Percentiles rank a stretch among this genome's conserved stretches.
These are phyloP conservation scores for Starmerella potacharoeniae DNA, from an alignment of 805 yeast species.

Conservation along the genomic window DNA sequence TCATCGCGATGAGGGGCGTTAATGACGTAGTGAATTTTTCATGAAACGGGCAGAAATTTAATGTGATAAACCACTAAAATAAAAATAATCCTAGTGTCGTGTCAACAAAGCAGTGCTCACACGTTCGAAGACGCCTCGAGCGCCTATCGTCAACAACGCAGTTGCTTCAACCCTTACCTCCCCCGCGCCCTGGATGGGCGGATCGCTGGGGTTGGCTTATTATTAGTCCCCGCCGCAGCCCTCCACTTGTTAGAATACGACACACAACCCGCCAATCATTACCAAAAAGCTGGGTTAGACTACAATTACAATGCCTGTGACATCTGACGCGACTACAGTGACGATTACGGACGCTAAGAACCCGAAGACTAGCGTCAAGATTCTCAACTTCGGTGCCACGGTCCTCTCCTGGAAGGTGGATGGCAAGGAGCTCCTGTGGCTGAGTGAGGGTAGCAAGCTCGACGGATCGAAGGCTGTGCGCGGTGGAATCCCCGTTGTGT, in stretches of 20 bases:
- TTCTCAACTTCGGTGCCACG: constrained; percentile 82
- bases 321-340: constrained; percentile 13
- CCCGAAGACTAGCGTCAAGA: constrained; percentile 35
- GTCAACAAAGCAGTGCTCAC: too few species aligned
- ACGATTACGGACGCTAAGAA: constrained; percentile 15
- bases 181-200: neutral
- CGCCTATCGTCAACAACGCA: neutral
- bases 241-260: neutral
- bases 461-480: constrained; percentile 93
- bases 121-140: neutral
- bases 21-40: too few species aligned
- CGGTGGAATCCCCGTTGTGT: constrained; percentile 94
- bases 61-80: too few species aligned
- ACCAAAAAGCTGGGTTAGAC: neutral
- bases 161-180: neutral
- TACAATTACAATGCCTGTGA: constrained; percentile 13
- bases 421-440: constrained; percentile 76
- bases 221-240: too few species aligned
- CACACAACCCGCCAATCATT: neutral
- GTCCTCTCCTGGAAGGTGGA: constrained; percentile 67
- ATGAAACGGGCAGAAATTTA: too few species aligned
- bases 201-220: neutral
- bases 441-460: constrained; percentile 47
- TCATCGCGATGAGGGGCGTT: too few species aligned
- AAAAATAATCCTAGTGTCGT: too few species aligned